Conservation (phyloP, 768 basidiomycete genomes). For the Trametopsis cervina region DNA sequence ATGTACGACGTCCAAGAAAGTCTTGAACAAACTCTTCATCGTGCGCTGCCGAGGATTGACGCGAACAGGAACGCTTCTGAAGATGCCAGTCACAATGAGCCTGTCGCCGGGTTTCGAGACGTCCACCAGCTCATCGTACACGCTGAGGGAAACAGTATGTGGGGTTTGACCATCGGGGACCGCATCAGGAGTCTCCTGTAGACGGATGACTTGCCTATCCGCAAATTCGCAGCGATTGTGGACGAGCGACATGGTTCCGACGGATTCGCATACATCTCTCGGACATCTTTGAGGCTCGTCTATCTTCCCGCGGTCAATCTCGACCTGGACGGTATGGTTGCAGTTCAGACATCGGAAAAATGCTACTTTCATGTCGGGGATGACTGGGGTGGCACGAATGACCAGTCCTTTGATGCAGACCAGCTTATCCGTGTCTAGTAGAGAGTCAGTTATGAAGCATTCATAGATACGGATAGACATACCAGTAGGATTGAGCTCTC, state of each 20-base stretch:
- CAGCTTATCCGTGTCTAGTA: slow-evolving; percentile 96
- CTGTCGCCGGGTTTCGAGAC: slow-evolving; percentile 95
- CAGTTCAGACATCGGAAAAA: slow-evolving; percentile 98
- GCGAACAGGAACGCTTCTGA: slow-evolving; percentile 91
- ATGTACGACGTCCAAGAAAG: slow-evolving; percentile 94
- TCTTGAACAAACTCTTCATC: slow-evolving; percentile 95
- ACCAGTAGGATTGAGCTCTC: slow-evolving; percentile 92
- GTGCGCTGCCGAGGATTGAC: slow-evolving; percentile 88
- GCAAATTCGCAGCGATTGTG: slow-evolving; percentile 98
- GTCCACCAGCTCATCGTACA: slow-evolving; percentile 98
- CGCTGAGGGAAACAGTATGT: slow-evolving; percentile 92
- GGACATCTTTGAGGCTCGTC: slow-evolving; percentile 89
- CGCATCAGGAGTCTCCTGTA: slow-evolving; percentile 97
- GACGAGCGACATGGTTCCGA: slow-evolving; percentile 89
- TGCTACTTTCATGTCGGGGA: slow-evolving; percentile 98
- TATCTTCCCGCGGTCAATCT: slow-evolving; percentile 97
- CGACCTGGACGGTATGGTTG: slow-evolving; percentile 93
- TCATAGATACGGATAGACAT: slow-evolving; percentile 17
- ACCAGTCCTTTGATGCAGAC: slow-evolving; percentile 95
- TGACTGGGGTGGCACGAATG: slow-evolving; percentile 94
- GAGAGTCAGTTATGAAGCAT: background rate
- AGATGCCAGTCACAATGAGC: slow-evolving; percentile 86
- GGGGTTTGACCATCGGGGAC: slow-evolving; percentile 99
- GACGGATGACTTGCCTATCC: slow-evolving; percentile 88
- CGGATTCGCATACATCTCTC: slow-evolving; percentile 82